Percentiles rank a stretch among this genome's conserved stretches.
Conservation (phyloP, 169 alveolate species). For the Plasmodium adleri region DNA sequence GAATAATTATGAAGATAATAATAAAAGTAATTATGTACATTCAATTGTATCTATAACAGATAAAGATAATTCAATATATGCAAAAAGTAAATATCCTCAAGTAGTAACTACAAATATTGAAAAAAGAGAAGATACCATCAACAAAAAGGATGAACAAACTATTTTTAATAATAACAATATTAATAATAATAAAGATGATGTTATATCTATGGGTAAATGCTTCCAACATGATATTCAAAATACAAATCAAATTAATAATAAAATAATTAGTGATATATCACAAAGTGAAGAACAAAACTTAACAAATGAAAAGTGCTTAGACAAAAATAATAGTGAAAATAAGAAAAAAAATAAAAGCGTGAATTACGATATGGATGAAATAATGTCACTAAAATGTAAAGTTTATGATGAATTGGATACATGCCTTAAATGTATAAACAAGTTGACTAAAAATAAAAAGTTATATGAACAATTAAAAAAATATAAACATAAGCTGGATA, state of each 20-base stretch:
- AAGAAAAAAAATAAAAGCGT: conserved; percentile 8
- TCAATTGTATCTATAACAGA: conserved; percentile 17
- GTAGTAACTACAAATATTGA: background rate
- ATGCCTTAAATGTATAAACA: conserved; percentile 29
- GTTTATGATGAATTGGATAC: conserved; percentile 20
- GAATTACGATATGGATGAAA: conserved; percentile 24
- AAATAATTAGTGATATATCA: background rate
- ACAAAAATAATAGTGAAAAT: background rate
- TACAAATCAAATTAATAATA: conserved; percentile 1
- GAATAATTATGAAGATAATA: background rate
- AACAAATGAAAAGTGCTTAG: background rate
- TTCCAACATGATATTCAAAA: conserved; percentile 5
- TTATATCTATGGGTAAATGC: too few relatives aligned
- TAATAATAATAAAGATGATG: background rate
- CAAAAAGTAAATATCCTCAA: conserved; percentile 2
- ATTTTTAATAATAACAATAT: background rate
- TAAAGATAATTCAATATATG: conserved; percentile 7
- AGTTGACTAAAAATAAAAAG: conserved; percentile 38
- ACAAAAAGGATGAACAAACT: background rate
- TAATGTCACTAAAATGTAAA: conserved; percentile 31
- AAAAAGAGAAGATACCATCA: background rate
- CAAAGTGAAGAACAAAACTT: background rate
- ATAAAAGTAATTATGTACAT: conserved; percentile 2
- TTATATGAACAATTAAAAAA: conserved; percentile 41
- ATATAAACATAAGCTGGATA: conserved; percentile 12